Base-by-base conservation (phyloP, 257 asterid species). In the Agastache rugosa region DNA sequence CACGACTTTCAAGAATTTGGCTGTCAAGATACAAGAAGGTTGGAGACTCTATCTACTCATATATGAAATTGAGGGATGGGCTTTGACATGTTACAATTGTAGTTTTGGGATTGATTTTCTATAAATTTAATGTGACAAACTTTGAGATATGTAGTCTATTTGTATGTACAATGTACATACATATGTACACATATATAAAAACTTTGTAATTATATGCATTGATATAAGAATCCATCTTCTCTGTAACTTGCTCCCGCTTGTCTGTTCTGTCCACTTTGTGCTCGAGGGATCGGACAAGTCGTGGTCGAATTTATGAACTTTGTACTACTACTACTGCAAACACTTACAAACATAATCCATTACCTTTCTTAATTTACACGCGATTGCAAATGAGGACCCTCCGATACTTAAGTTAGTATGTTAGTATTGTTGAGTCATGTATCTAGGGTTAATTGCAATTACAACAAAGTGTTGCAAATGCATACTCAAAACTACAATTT, bases 41-140 rank as follows among this genome's bases (percentile, higher is more conserved):
- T 71, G 76, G 63, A 59, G 79, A 69, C 39, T 1, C 12, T 54
- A 6, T n/a, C n/a, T n/a, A 65, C 69, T 62, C 79, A 76, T n/a
- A n/a, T n/a, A n/a, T 69, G 51, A 77, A 55, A 63, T 74, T 56
- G 77, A 62, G 78, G 68, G 83, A 60, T 48, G 42, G 65, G 72
- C 50, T 17, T 63, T n/a, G 61, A 19, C 34, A 56, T 27, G 45
- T 34, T 42, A 42, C 68, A 48, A 6, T 34, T 31, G 62, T 27
- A 29, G 23, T 34, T 47, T 69, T 47, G 63, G 50, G 61, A 12
- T 29, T 72, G n/a, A n/a, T n/a, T n/a, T n/a, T n/a, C n/a, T n/a
- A 42, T 71, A 29, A 19, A 69, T 31, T 51, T 12, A 22, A 45
- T 67, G 41, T 45, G 59, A 45, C 59, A 67, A 25, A 67, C 10